Evolutionary conservation across 345 rosid species (phyloP), one percentile per base, ranked within the genome.

Genomic region (Conringia planisiliqua): DNA sequence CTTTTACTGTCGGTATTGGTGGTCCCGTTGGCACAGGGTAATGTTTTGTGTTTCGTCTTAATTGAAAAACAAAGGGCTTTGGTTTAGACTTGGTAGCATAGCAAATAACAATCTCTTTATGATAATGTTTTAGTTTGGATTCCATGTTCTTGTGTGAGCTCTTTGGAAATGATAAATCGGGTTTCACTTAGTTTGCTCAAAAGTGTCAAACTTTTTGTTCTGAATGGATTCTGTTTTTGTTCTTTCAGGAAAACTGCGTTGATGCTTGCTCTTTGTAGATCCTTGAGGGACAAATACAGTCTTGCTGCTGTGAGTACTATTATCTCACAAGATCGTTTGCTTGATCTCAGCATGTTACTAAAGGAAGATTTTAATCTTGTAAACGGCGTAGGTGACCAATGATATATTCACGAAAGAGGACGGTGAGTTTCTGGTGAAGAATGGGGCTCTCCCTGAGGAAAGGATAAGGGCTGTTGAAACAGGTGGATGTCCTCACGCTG

Each of bases 21-120:
- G 97, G 99, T 36, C 99, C 96, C 71, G 97, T 92, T 59, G 99
- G 97, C 56, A 92, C 99, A 16, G 97, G 98, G 98, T 93, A 89
- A 7, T 47, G 6, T 24, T 18, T 44, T 62, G 11, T 29, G 17
- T 3, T 54, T 61, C 29, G 2, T 61, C 66, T 54, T 61, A 38
- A 0, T 20, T 20, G 0, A 13, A 61, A 14, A 3, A n/a, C n/a
- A n/a, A 26, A 24, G 1, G 26, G 54, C 2, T 17, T 17, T 7
- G 24, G 17, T 51, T 36, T 4, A 7, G 39, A 57, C 47, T 74
- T 47, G 12, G 71, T 48, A 57, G 36, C 51, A 29, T 16, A 32
- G 9, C 1, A 66, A 7, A 6, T 8, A 18, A 1, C 24, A 44
- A 0, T 17, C 63, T 72, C 7, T 51, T 54, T 69, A 35, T 4